Evolutionary conservation across 352 stramenopile genomes (phyloP).

Genomic region (Phytopythium aichiense): DNA sequence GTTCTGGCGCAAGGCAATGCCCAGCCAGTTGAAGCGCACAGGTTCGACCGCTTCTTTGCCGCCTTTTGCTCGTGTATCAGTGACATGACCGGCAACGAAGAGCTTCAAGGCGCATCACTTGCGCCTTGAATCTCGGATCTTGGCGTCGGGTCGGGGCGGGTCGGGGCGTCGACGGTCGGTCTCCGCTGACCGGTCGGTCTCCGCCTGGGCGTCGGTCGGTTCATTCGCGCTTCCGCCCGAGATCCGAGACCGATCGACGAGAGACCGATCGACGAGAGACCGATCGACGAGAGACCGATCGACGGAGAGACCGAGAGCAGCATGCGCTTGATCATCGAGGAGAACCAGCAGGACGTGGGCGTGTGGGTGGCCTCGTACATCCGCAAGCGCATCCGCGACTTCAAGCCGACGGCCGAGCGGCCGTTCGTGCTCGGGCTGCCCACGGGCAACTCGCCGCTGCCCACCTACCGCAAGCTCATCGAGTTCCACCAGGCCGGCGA

Average conservation of each 20-base stretch:
- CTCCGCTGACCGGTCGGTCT: too few relatives aligned
- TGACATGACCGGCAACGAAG: background rate
- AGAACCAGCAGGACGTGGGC: slow-evolving; percentile 58
- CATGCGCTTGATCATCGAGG: slow-evolving; percentile 87
- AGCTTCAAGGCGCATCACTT: too few relatives aligned
- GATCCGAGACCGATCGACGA: too few relatives aligned
- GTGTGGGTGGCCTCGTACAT: slow-evolving; percentile 83
- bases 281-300: background rate
- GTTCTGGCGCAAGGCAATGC: background rate
- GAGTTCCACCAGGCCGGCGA: slow-evolving; percentile 43
- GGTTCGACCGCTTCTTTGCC: background rate
- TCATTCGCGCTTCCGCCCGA: too few relatives aligned
- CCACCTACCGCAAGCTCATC: slow-evolving; percentile 80
- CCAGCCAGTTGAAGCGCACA: too few relatives aligned
- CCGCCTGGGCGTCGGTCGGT: too few relatives aligned
- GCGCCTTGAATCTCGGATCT: background rate
- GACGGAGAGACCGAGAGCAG: background rate
- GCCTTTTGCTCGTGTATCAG: background rate
- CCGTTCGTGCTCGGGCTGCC: slow-evolving; percentile 87
- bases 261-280: background rate
- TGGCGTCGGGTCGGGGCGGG: background rate
- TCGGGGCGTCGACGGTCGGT: too few relatives aligned
- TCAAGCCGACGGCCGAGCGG: slow-evolving; percentile 55
- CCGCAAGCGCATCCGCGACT: slow-evolving; percentile 73
- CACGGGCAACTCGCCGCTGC: slow-evolving; percentile 82